Percentiles rank a stretch among this genome's conserved stretches.
phyloP scores from a whole-genome alignment of 352 stramenopile species.

The Pythium diclinum region DNA sequence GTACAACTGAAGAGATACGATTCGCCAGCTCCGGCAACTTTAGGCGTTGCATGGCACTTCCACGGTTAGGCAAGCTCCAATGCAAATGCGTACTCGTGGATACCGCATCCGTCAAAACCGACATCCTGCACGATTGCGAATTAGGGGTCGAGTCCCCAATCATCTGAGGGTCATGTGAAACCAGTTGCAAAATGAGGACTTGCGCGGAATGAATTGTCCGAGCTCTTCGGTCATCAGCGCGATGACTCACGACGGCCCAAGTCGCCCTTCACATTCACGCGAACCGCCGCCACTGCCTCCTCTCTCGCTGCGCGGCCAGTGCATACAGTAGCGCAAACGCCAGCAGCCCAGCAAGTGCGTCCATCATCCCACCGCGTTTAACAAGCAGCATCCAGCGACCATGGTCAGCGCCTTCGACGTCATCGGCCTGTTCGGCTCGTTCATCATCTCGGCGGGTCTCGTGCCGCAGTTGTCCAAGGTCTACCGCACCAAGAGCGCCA shows the following conservation, averaged over 20 bases:
- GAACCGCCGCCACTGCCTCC: neutral
- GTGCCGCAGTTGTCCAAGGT: conserved; percentile 58
- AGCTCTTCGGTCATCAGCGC: neutral
- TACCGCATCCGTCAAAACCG: too few relatives aligned
- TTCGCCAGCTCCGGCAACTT: too few relatives aligned
- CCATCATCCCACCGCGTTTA: neutral
- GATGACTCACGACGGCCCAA: neutral
- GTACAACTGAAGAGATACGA: too few relatives aligned
- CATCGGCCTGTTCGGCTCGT: conserved; percentile 51
- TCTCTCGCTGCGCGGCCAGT: neutral
- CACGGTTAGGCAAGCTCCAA: too few relatives aligned
- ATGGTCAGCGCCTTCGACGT: conserved; percentile 33
- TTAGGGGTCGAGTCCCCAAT: too few relatives aligned
- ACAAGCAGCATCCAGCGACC: conserved; percentile 18
- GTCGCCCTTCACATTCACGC: neutral
- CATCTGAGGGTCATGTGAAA: neutral
- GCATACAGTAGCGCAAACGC: neutral
- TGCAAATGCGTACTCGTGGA: too few relatives aligned
- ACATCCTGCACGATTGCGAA: too few relatives aligned
- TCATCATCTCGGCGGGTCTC: conserved; percentile 56
- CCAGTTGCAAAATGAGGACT: neutral
- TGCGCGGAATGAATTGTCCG: neutral
- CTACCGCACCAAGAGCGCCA: conserved; percentile 58
- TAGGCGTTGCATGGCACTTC: too few relatives aligned
- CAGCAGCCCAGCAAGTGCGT: neutral